Conservation (phyloP, 179 eudicot species). For the Spergularia azorica region DNA sequence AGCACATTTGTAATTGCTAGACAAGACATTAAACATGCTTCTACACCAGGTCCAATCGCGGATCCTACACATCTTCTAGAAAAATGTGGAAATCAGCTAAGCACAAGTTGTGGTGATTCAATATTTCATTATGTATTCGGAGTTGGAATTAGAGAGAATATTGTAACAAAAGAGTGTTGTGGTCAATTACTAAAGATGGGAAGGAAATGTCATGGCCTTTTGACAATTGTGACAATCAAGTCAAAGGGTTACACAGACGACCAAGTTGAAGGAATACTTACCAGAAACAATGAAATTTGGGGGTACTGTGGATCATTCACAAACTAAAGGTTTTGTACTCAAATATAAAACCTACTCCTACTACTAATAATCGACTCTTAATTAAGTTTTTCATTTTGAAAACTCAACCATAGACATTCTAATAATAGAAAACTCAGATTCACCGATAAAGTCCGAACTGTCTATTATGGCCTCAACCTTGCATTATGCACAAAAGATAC, state of each 20-base stretch:
- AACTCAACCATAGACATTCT: too few species aligned
- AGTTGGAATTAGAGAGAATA: background rate
- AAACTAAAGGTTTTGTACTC: too few species aligned
- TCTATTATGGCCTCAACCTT: too few species aligned
- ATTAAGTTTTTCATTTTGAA: too few species aligned
- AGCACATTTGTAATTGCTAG: background rate
- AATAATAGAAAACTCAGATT: too few species aligned
- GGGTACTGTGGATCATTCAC: too few species aligned
- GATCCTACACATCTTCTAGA: background rate
- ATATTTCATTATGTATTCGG: background rate
- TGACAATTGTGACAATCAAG: background rate
- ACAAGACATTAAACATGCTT: too few species aligned
- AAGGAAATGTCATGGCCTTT: background rate
- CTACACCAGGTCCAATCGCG: background rate
- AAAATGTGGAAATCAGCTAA: background rate
- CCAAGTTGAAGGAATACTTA: background rate
- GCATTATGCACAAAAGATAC: too few species aligned
- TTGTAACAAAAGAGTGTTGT: background rate
- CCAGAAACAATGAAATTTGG: conserved; percentile 18
- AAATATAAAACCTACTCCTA: too few species aligned
- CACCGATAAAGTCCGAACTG: too few species aligned
- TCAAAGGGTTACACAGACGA: background rate
- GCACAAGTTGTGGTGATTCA: background rate
- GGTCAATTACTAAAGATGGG: background rate
- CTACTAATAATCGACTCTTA: too few species aligned